Base-by-base conservation (phyloP, 169 alveolate genomes). In the Plasmodium fragile region DNA sequence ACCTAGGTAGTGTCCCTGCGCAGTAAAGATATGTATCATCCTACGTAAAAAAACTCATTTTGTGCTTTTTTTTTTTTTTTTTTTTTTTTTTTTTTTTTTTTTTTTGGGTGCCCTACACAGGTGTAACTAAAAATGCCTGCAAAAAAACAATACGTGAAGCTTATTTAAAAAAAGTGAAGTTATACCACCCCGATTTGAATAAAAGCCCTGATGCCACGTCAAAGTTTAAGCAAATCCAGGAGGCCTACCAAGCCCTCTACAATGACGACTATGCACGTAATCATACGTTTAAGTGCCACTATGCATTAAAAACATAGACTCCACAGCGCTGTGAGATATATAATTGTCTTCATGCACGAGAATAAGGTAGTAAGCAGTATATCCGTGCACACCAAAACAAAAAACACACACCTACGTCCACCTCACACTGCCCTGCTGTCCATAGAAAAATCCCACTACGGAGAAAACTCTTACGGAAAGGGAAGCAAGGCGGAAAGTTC, bases 151-250 rank as follows among this genome's bases (percentile, higher is more conserved):
- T 98, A 69, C 96, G 98, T 92, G 95, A 94, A 81, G 99, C 99
- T 18, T 98, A 97, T 85, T 97, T 98, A 83, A 95, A 95, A 89
- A 96, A 97, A 96, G 99, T 98, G 13, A 97, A 97, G 92, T 94
- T 97, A 93, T 97, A 97, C 83, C 99, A 98, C 71, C 99, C 99
- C 6, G 99, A 98, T 94, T 83, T 96, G 83, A 96, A 97, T 89
- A 89, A 96, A 52, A 96, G 97, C 41, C 96, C 98, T 36, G 97
- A 97, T 41, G 97, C 97, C 34, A 95, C 96, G 18, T 75, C 96
- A 34, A 96, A 97, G 82, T 97, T 97, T 93, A 97, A 97, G 92
- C 97, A 96, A 95, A 96, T 97, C 65, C 97, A 95, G 70, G 98
- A 97, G 84, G 99, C 99, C 7, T 97, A 97, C 87, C 96, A 96